Base-by-base conservation (phyloP, 805 yeast species). In the Saccharomycopsis sp. region DNA sequence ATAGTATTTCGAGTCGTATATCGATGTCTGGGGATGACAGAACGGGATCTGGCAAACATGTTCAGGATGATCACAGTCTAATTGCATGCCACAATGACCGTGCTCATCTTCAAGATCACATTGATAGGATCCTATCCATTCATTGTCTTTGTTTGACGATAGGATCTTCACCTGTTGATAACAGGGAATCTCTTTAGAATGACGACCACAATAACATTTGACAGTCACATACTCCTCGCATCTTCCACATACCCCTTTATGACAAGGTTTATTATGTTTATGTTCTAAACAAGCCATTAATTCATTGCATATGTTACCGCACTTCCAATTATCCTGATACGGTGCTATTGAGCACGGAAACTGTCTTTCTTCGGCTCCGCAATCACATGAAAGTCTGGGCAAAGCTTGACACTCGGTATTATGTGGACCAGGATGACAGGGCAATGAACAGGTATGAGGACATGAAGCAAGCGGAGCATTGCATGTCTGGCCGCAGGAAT, bases 341-440 rank as follows among this genome's bases (percentile, higher is more conserved):
- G 89, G 88, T 1, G 91, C 89, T 61, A 84, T 73, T 38, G 80
- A 78, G 74, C 89, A 89, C n/a, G 86, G 92, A 66, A 82, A 72
- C 66, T 88, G 94, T 56, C 79, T 80, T 15, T 76, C 69, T 55
- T 79, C 75, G 47, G 78, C 78, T 1, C 97, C 97, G 74, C 97
- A 91, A 29, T 76, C 74, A 70, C 97, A 91, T 47, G 72, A 72
- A 73, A 87, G 71, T 8, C 74, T 70, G 0, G 96, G 93, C 68
- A 86, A 71, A 1, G 96, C 90, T 14, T 87, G 84, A 73, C 97
- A 91, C 24, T 75, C 75, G 47, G 75, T 75, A 0, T 89, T 83
- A 70, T 92, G 97, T 1, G 91, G 87, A 0, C 97, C 97, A 1
- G 97, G 93, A 69, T 91, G 97, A 68, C 97, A 91, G 15, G 79